These are phyloP conservation scores for Colletotrichum ledebouriae DNA, from an alignment of 2,329 filamentous ascomycete species.

Conservation along the genomic window DNA sequence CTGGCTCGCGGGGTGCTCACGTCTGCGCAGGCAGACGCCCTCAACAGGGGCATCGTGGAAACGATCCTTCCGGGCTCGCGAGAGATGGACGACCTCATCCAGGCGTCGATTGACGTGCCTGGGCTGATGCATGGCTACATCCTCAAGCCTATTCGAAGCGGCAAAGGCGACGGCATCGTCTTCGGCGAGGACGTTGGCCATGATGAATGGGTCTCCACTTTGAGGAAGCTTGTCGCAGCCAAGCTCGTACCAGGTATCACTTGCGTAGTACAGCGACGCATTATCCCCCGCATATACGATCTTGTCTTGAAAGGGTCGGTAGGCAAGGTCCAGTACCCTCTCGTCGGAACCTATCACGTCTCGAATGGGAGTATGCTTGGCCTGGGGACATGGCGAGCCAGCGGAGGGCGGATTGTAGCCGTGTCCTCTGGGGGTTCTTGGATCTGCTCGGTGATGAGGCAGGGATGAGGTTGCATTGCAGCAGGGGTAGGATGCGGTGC, in stretches of 20 bases:
- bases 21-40: constrained; percentile 44
- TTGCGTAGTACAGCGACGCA: constrained; percentile 50
- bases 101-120: constrained; percentile 33
- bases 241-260: constrained; percentile 32
- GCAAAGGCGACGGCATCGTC: constrained; percentile 56
- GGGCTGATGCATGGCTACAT: constrained; percentile 49
- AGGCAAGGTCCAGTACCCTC: constrained; percentile 46
- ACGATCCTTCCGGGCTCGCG: constrained; percentile 51
- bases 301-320: constrained; percentile 48
- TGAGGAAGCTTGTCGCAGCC: constrained; percentile 42
- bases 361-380: constrained; percentile 48
- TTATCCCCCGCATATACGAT: constrained; percentile 50
- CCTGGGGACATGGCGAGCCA: constrained; percentile 50
- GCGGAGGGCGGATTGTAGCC: constrained; percentile 50
- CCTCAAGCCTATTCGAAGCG: constrained; percentile 55
- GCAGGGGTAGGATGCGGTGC: too few species aligned
- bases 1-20: constrained; percentile 47
- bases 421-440: constrained; percentile 51
- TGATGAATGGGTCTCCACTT: constrained; percentile 47
- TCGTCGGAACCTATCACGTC: constrained; percentile 53
- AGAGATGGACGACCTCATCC: constrained; percentile 45
- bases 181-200: constrained; percentile 54
- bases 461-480: too few species aligned
- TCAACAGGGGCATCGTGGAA: constrained; percentile 50
- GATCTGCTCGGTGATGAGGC: constrained; percentile 51